Evolutionary conservation across 2,329 filamentous ascomycete species (phyloP).

Genomic region (Fonsecaea multimorphosa): DNA sequence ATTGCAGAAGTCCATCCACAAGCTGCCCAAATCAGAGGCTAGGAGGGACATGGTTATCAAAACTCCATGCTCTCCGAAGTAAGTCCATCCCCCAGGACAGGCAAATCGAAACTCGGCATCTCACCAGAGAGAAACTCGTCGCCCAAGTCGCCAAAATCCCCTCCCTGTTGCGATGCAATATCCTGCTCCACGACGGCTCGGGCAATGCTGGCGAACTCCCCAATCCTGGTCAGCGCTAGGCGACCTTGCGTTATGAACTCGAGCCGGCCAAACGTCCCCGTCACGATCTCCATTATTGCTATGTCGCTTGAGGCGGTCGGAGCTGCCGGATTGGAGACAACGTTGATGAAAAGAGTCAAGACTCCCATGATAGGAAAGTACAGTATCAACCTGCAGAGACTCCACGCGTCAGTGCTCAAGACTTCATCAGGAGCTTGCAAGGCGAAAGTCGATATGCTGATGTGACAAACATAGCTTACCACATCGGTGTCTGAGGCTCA

Average conservation of each 20-base stretch:
- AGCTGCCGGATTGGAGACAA: not conserved
- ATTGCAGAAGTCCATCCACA: no score
- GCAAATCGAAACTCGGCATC: no score
- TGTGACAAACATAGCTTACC: not conserved
- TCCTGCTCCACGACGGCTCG: conserved; percentile 4
- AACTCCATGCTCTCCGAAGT: no score
- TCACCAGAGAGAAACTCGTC: not conserved
- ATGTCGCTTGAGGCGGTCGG: conserved; percentile 3
- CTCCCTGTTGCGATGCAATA: not conserved
- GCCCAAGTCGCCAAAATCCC: not conserved
- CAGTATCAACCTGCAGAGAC: conserved; percentile 1
- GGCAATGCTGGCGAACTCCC: conserved; percentile 7
- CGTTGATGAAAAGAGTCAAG: conserved; percentile 8
- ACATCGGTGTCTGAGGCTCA: not conserved
- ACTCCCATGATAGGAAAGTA: conserved; percentile 6
- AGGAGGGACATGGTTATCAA: no score
- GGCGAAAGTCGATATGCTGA: not conserved
- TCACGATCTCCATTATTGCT: conserved; percentile 4
- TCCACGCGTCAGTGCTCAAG: conserved; percentile 1
- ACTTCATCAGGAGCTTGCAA: not conserved
- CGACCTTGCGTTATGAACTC: conserved; percentile 5
- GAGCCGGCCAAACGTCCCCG: conserved; percentile 3
- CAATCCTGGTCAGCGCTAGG: conserved; percentile 1
- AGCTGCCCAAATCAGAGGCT: no score
- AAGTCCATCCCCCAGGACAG: no score